Percentiles rank a stretch among this genome's conserved stretches.
Conservation (phyloP, 2,329 filamentous ascomycete genomes). For the Dryadomyces quercus-mongolicae region DNA sequence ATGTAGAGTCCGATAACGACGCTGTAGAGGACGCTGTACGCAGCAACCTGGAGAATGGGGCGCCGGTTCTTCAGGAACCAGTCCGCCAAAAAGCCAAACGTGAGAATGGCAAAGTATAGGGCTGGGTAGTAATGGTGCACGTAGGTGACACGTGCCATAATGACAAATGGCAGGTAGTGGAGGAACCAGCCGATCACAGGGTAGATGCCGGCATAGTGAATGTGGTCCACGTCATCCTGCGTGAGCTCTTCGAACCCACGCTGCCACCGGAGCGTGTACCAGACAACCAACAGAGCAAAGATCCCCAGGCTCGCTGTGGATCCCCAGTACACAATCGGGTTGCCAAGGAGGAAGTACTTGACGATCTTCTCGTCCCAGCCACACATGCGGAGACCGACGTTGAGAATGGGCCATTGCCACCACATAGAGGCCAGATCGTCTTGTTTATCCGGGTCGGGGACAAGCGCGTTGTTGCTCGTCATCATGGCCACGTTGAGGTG, state of each 20-base stretch:
- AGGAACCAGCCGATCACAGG: slow-evolving; percentile 89
- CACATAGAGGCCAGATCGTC: slow-evolving; percentile 92
- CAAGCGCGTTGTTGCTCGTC: slow-evolving; percentile 97
- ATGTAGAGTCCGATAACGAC: slow-evolving; percentile 72
- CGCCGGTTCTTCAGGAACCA: slow-evolving; percentile 63
- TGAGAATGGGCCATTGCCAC: slow-evolving; percentile 96
- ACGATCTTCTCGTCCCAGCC: slow-evolving; percentile 91
- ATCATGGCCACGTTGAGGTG: slow-evolving; percentile 99
- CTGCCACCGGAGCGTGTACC: slow-evolving; percentile 92
- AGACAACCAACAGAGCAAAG: slow-evolving; percentile 60
- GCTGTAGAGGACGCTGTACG: slow-evolving; percentile 67
- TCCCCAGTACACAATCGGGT: slow-evolving; percentile 92
- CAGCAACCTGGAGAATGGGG: slow-evolving; percentile 48
- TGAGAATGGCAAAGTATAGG: slow-evolving; percentile 90
- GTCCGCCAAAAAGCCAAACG: slow-evolving; percentile 77
- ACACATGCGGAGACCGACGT: slow-evolving; percentile 96
- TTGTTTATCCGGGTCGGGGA: slow-evolving; percentile 97
- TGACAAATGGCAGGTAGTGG: slow-evolving; percentile 89
- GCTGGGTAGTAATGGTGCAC: slow-evolving; percentile 99
- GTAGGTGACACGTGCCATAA: slow-evolving; percentile 98
- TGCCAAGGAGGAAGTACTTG: slow-evolving; percentile 98
- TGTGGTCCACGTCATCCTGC: slow-evolving; percentile 73
- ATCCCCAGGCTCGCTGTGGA: slow-evolving; percentile 68
- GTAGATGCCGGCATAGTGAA: slow-evolving; percentile 88
- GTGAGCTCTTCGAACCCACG: slow-evolving; percentile 80